Base-by-base conservation (phyloP, 257 asterid species). In the Penstemon eatonii region DNA sequence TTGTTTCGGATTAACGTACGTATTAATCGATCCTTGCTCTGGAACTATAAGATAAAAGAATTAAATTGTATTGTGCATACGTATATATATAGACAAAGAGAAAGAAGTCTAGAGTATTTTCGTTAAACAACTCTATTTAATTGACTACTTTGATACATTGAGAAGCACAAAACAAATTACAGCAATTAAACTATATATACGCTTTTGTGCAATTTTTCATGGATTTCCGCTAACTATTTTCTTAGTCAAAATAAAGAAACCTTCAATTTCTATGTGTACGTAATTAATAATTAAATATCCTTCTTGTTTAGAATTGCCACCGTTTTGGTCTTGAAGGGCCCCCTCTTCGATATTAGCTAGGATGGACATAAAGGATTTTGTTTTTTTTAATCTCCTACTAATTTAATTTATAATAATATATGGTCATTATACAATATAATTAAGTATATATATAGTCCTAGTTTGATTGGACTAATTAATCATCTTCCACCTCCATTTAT, bases 81-180 rank as follows among this genome's bases (percentile, higher is more conserved):
- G 18, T 15, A 15, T 15, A 15, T 15, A 15, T 15, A 15, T 15
- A 15, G 18, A 15, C 18, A 15, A 15, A 15, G 18, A 15, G 18
- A 15, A 15, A 15, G 18, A 15, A 15, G 18, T 15, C 18, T 15
- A 15, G 18, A 15, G 18, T 15, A 15, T 15, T 15, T 15, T 39
- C 59, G 58, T 61, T 60, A 76, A 82, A 85, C 83, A 73, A 83
- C 84, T 69, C 75, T 58, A 74, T 77, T 81, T n/a, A n/a, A n/a
- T n/a, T 78, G 87, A 81, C 86, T 60, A 71, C 19, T 62, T 42
- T 38, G 54, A 61, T n/a, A 37, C 12, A 65, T 68, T 60, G 59
- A 43, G 51, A 49, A 63, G 63, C 63, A 47, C 66, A 61, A 68
- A 65, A 63, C 49, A 74, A 53, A 71, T 8, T 15, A 43, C 43